Conservation (phyloP, 2,329 filamentous ascomycete species). For the Monilinia aucupariae region DNA sequence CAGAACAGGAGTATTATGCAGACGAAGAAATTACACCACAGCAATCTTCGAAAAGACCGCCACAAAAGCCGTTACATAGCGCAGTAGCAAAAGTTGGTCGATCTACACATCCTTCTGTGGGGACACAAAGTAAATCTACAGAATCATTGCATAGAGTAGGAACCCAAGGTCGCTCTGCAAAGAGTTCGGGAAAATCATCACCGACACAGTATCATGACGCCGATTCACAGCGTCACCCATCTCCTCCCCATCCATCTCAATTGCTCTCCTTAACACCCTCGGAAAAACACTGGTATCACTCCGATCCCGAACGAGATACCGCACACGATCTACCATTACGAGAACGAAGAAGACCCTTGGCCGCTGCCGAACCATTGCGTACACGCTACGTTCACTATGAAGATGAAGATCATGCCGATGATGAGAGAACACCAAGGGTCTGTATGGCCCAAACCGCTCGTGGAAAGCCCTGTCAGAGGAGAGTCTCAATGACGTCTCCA, state of each 20-base stretch:
- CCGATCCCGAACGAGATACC: neutral
- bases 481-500: neutral
- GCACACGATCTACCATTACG: neutral
- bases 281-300: neutral
- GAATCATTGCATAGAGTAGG: neutral
- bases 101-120: neutral
- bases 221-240: neutral
- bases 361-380: neutral
- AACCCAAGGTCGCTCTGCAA: neutral
- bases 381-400: neutral
- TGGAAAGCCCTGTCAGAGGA: neutral
- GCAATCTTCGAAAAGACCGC: neutral
- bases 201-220: neutral
- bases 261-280: neutral
- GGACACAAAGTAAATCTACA: neutral
- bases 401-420: neutral
- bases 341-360: neutral
- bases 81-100: neutral
- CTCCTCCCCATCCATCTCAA: neutral
- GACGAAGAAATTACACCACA: neutral
- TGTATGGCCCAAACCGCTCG: neutral
- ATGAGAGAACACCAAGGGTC: neutral
- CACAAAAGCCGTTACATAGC: neutral
- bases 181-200: neutral
- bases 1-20: neutral